Evolutionary conservation across 2,329 filamentous ascomycete species (phyloP), one percentile per base, ranked within the genome.

Genomic region (Fusarium nisikadoi): DNA sequence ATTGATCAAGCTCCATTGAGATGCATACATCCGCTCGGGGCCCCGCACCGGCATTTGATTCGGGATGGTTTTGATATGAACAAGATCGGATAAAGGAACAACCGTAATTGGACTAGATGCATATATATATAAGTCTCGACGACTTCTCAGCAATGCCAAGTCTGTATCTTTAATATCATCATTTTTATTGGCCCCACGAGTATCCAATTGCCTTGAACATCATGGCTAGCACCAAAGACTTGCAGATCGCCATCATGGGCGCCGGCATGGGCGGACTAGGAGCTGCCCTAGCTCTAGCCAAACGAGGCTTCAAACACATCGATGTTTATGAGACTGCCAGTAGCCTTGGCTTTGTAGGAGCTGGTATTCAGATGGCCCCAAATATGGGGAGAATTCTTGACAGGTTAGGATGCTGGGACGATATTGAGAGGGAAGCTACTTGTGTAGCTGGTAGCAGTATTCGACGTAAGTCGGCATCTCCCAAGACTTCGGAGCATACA

Each of bases 321-420:
- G 68, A 79, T 33, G 72, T 80, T 8, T 73, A 78, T 36, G 78
- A 80, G n/a, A 64, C 70, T 7, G 75, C 70, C 13, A 66, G 73
- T 23, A 67, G 60, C 16, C 72, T 80, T 19, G 65, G 71, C 0
- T 78, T 79, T 10, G 93, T 95, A 2, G 94, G 94, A 29, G 94
- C 94, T 3, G 94, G 94, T 9, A 95, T 96, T 72, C 94, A 97
- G 79, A 86, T 95, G 64, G 92, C 93, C 1, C 93, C 93, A 1
- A 97, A 96, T 73, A 92, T 95, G 87, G 90, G 91, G 7, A 88
- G 92, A 5, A 92, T 96, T 13, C 86, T 96, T 17, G 91, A 94
- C 77, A 84, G 86, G 19, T 83, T 95, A 42, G 93, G 91, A 14
- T 92, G 92, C 65, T 95, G 93, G 93, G 82, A 86, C 23, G 85